Conservation (phyloP, 192 early-diverging fungal species). For the Coemansia sp. region DNA sequence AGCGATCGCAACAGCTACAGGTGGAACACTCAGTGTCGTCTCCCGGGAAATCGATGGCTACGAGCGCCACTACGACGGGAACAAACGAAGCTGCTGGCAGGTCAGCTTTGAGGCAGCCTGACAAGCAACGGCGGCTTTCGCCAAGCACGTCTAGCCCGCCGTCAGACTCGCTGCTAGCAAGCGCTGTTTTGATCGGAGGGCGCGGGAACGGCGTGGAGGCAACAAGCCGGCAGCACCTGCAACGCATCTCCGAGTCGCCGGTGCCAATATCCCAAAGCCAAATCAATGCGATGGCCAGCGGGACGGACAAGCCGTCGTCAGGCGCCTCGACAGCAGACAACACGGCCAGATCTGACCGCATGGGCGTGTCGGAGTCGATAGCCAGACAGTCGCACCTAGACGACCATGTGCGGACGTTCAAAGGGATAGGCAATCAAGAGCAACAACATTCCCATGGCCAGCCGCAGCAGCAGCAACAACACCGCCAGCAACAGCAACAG, state of each 20-base stretch:
- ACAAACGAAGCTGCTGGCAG: not conserved
- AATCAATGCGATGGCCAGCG: not conserved
- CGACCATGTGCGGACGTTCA: constrained; percentile 44
- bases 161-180: not conserved
- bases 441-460: not conserved
- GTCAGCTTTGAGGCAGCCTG: not conserved
- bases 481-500: not conserved
- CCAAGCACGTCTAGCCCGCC: not conserved
- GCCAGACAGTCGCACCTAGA: constrained; percentile 46
- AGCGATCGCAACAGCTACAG: constrained; percentile 18
- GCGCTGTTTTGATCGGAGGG: not conserved
- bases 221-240: not conserved
- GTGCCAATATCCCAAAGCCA: constrained; percentile 20
- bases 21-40: not conserved
- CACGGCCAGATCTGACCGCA: not conserved
- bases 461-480: constrained; percentile 7
- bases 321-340: not conserved
- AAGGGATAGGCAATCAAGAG: constrained; percentile 11
- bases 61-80: not conserved
- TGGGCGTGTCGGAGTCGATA: constrained; percentile 38
- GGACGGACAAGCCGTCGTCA: not conserved
- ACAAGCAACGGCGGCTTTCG: not conserved
- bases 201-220: constrained; percentile 8
- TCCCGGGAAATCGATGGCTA: not conserved
- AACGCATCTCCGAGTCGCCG: constrained; percentile 32